These are phyloP conservation scores for Metschnikowia anglica DNA, from an alignment of 805 yeast genomes.

Conservation along the genomic window DNA sequence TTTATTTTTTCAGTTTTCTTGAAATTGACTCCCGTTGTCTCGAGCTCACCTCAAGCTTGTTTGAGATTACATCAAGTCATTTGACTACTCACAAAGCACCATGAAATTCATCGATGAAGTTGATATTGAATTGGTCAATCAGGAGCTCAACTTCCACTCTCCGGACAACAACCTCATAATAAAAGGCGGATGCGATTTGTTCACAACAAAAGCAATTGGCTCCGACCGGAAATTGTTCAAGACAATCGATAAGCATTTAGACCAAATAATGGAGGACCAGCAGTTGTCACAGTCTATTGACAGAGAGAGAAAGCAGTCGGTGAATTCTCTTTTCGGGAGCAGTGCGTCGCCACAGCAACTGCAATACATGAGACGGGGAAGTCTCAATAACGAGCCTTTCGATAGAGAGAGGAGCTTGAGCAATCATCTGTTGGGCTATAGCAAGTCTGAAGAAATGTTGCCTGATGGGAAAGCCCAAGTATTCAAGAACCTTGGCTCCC, in stretches of 20 bases:
- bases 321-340: constrained; percentile 36
- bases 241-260: constrained; percentile 79
- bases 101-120: constrained; percentile 84
- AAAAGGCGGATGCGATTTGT: constrained; percentile 87
- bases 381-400: constrained; percentile 18
- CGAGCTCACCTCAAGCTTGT: too few relatives aligned
- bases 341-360: constrained; percentile 36
- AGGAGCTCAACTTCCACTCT: constrained; percentile 55
- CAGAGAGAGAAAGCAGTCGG: constrained; percentile 38
- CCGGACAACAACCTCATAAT: constrained; percentile 49
- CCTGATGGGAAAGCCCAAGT: constrained; percentile 2
- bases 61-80: too few relatives aligned
- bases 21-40: too few relatives aligned
- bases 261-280: constrained; percentile 48
- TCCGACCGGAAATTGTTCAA: constrained; percentile 87
- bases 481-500: constrained; percentile 14
- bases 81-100: background rate
- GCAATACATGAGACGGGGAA: constrained; percentile 26
- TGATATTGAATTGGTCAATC: constrained; percentile 88
- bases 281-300: constrained; percentile 41
- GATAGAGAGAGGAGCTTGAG: constrained; percentile 32
- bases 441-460: constrained; percentile 17
- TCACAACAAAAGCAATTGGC: constrained; percentile 91
- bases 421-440: constrained; percentile 25
- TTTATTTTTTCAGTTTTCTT: too few relatives aligned